A percentile compares a stretch with the other conserved stretches of the same genome.
Evolutionary conservation across 176 grass and related monocot genomes (phyloP).

Genomic region (Aegilops umbellulata): DNA sequence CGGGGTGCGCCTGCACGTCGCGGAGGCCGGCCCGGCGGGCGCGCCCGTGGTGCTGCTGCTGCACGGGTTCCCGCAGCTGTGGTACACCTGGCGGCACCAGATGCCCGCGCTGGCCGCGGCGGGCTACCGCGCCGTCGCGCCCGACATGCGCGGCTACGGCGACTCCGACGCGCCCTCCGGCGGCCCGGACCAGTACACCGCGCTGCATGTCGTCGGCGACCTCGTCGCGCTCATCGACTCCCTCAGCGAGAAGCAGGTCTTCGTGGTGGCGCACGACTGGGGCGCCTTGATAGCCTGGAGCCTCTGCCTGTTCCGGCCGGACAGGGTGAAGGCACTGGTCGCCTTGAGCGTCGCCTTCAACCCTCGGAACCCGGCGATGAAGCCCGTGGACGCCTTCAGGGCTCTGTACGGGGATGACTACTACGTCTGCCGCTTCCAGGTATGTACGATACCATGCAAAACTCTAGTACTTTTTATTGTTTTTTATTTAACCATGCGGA

Average conservation of each 20-base stretch:
- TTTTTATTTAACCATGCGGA: no score
- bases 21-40: neutral
- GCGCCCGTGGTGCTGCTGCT: constrained; percentile 36
- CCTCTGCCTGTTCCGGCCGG: constrained; percentile 48
- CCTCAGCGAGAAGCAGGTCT: no score
- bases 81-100: constrained; percentile 22
- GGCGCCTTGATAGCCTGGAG: constrained; percentile 56
- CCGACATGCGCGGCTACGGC: neutral
- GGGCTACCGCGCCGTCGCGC: constrained; percentile 42
- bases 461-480: no score
- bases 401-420: constrained; percentile 57
- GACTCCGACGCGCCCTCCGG: neutral
- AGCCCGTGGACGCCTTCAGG: constrained; percentile 35
- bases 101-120: constrained; percentile 35
- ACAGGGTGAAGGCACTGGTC: constrained; percentile 53
- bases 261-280: constrained; percentile 58
- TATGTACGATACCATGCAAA: neutral
- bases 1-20: constrained; percentile 38
- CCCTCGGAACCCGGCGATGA: constrained; percentile 36
- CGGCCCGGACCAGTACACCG: constrained; percentile 7
- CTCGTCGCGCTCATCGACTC: constrained; percentile 24
- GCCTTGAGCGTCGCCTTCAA: constrained; percentile 49
- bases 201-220: constrained; percentile 31
- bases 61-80: constrained; percentile 49
- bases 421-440: constrained; percentile 38